Evolutionary conservation across 176 grass and related monocot genomes (phyloP).

Genomic region (Typha latifolia): DNA sequence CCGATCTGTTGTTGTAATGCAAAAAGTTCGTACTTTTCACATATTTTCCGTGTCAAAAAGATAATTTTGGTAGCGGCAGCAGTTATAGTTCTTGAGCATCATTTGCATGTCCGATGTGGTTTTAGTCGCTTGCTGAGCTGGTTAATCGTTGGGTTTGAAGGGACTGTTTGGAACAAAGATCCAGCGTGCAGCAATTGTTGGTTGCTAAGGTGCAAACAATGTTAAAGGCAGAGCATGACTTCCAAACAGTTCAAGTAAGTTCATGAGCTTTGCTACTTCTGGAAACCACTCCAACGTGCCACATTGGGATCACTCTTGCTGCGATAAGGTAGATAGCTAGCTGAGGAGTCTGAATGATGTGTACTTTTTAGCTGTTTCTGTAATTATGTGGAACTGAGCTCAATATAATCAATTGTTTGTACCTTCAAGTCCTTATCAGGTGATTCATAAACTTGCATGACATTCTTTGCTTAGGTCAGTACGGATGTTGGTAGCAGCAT

Average conservation of each 20-base stretch:
- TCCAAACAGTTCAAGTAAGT: neutral
- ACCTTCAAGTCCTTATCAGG: neutral
- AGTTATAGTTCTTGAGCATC: neutral
- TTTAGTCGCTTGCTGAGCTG: neutral
- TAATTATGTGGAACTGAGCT: neutral
- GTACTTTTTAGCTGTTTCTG: neutral
- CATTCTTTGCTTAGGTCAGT: neutral
- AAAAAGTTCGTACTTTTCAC: neutral
- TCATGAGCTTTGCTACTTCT: neutral
- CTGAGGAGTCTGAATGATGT: neutral
- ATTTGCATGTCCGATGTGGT: neutral
- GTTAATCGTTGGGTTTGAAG: neutral
- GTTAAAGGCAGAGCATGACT: neutral
- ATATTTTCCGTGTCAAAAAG: neutral
- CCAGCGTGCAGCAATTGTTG: neutral
- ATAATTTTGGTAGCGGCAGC: neutral
- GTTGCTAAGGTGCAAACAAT: neutral
- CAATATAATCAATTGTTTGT: neutral
- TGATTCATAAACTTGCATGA: neutral
- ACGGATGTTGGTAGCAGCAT: constrained; percentile 32
- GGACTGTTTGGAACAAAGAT: neutral
- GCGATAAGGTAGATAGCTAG: neutral
- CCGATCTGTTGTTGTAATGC: neutral
- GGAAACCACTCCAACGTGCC: neutral
- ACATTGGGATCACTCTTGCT: neutral